Evolutionary conservation across 352 stramenopile genomes (phyloP).

Genomic region (Globisporangium mamillatum): DNA sequence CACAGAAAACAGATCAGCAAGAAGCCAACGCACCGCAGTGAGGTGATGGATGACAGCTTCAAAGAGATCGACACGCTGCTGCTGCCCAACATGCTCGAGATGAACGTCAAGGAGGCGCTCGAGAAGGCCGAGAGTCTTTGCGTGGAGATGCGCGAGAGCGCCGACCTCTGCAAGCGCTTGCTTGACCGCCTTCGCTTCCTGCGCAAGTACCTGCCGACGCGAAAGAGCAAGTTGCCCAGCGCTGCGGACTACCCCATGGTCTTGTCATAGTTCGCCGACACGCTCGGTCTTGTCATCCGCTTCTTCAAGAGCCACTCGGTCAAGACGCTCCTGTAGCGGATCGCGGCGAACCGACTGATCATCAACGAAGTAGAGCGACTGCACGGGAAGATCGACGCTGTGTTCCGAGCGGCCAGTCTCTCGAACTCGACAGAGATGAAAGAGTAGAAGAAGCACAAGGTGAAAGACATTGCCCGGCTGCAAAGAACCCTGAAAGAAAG

Average conservation of each 20-base stretch:
- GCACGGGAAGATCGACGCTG: not conserved
- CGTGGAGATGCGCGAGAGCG: constrained; percentile 16
- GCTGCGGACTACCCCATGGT: not conserved
- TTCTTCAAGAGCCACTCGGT: not conserved
- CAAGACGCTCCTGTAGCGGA: not conserved
- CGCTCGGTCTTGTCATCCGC: not conserved
- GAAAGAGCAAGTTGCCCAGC: constrained; percentile 17
- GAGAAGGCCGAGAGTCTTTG: not conserved
- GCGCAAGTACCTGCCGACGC: constrained; percentile 25
- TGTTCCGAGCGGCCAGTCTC: not conserved
- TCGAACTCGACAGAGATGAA: not conserved
- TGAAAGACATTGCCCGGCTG: not conserved
- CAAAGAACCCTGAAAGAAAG: not conserved
- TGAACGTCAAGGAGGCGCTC: not conserved
- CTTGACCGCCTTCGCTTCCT: constrained; percentile 21
- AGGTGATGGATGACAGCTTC: no score
- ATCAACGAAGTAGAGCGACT: not conserved
- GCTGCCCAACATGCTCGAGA: not conserved
- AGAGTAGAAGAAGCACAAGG: constrained; percentile 2
- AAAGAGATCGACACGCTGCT: not conserved
- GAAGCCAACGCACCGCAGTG: no score
- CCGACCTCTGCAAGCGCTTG: constrained; percentile 1
- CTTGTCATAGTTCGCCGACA: constrained; percentile 14
- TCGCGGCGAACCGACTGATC: not conserved
- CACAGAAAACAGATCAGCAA: no score